phyloP scores from a whole-genome alignment of 176 grass and related monocot genomes.

The Dactylis glomerata region DNA sequence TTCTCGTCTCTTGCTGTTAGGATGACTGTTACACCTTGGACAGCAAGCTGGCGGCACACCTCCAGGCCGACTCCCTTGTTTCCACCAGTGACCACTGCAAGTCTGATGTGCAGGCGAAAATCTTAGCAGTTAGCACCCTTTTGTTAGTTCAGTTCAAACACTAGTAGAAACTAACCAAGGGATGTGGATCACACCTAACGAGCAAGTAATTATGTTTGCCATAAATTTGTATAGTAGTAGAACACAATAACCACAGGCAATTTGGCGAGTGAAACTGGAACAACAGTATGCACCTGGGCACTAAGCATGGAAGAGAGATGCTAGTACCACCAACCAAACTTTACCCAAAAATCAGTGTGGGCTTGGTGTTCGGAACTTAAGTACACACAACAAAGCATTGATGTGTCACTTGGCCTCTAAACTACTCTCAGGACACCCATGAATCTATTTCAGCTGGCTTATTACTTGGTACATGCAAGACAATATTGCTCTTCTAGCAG shows the following conservation, averaged over 20 bases:
- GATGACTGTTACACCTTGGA: conserved; percentile 43
- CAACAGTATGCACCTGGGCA: not conserved
- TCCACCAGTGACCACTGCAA: conserved; percentile 70
- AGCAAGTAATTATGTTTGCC: not conserved
- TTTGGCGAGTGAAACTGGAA: not conserved
- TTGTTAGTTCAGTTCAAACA: not conserved
- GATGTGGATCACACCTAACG: not conserved
- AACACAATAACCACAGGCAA: not conserved
- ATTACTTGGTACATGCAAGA: no score
- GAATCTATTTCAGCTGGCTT: no score
- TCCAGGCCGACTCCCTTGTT: conserved; percentile 69
- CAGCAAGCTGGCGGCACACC: conserved; percentile 52
- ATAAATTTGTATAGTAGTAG: not conserved
- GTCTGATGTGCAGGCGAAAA: conserved; percentile 1
- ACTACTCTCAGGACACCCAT: no score
- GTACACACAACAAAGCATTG: no score
- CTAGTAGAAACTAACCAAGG: not conserved
- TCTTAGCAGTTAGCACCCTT: not conserved
- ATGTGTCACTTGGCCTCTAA: no score
- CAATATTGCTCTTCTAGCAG: no score
- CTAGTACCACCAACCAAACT: not conserved
- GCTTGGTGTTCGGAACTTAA: no score
- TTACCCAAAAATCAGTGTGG: no score
- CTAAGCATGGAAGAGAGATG: not conserved
- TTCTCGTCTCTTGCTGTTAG: conserved; percentile 71